A percentile compares a stretch with the other conserved stretches of the same genome.
phyloP scores from a whole-genome alignment of 305 asterid species.

The Coffea humblotiana region DNA sequence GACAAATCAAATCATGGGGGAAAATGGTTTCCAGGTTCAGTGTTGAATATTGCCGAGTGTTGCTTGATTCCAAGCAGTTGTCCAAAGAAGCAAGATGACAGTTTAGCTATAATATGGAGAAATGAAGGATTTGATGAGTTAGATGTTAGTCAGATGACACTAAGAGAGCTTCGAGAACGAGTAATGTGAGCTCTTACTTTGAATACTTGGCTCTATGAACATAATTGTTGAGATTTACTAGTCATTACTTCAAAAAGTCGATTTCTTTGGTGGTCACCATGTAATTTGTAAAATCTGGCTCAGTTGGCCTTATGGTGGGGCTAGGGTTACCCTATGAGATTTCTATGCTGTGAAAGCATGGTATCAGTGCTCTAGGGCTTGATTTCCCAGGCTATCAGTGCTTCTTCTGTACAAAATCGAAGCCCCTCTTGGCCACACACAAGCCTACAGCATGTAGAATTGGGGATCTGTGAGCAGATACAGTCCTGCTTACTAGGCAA shows the following conservation, averaged over 20 bases:
- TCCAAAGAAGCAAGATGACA: slow-evolving; percentile 56
- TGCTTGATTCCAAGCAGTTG: slow-evolving; percentile 58
- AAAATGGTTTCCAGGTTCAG: slow-evolving; percentile 87
- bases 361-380: not conserved
- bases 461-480: too few relatives aligned
- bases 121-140: slow-evolving; percentile 64
- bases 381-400: not conserved
- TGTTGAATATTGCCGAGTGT: slow-evolving; percentile 81
- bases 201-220: not conserved
- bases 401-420: not conserved
- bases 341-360: not conserved
- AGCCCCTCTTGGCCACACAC: too few relatives aligned
- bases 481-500: too few relatives aligned
- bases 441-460: too few relatives aligned
- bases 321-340: not conserved
- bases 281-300: not conserved
- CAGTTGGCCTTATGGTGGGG: not conserved
- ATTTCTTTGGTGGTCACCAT: not conserved
- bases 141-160: slow-evolving; percentile 48
- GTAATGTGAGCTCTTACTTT: slow-evolving; percentile 68
- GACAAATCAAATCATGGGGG: slow-evolving; percentile 64
- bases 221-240: not conserved
- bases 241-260: not conserved
- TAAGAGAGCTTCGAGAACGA: slow-evolving; percentile 79
- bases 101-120: slow-evolving; percentile 81